Evolutionary conservation across 208 protist genomes (phyloP), one percentile per base, ranked within the genome.

Genomic region (Polymyxa betae): DNA sequence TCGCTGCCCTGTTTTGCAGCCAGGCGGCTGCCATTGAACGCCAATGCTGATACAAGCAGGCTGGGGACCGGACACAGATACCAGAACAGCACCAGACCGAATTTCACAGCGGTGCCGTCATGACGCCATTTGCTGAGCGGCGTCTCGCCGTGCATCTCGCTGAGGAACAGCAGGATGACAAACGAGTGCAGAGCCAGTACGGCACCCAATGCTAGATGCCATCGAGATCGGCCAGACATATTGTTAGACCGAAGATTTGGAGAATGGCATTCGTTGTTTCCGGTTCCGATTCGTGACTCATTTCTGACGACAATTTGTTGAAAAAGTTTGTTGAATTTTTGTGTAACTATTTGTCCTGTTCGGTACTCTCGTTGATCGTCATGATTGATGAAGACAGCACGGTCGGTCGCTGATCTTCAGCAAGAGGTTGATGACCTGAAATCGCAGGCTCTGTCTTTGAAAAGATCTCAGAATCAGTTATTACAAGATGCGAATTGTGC

Each of bases 161-260:
- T 82, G 16, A 82, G n/a, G 72, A 82, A 82, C 72, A 82, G n/a
- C 35, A 43, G 16, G 10, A 82, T 82, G n/a, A 82, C 16, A 35
- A 43, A 45, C n/a, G n/a, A n/a, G n/a, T n/a, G n/a, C n/a, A n/a
- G n/a, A n/a, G n/a, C n/a, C n/a, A n/a, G n/a, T n/a, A n/a, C n/a
- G n/a, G n/a, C n/a, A n/a, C n/a, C n/a, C n/a, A n/a, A n/a, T n/a
- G n/a, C n/a, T n/a, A n/a, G n/a, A n/a, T n/a, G n/a, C n/a, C n/a
- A n/a, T n/a, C n/a, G n/a, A n/a, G n/a, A n/a, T n/a, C n/a, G n/a
- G n/a, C n/a, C n/a, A n/a, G n/a, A n/a, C n/a, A n/a, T n/a, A n/a
- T n/a, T n/a, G n/a, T n/a, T n/a, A n/a, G n/a, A n/a, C n/a, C n/a
- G n/a, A n/a, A n/a, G n/a, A n/a, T n/a, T n/a, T n/a, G n/a, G n/a